phyloP scores from a whole-genome alignment of 176 grass and related monocot species.

The Musa beccarii region DNA sequence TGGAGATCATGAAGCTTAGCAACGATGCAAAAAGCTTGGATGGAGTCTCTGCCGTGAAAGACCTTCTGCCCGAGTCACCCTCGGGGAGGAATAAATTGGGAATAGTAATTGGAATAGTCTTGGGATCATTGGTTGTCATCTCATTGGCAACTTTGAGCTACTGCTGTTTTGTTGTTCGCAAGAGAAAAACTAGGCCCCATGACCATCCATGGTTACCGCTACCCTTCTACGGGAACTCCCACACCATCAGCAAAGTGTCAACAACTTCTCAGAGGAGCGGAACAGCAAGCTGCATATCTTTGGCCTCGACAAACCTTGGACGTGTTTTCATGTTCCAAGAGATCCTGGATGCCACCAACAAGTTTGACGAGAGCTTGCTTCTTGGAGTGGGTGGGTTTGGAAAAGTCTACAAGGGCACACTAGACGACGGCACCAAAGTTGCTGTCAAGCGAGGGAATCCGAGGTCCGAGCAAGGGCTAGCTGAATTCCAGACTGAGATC shows the following conservation, averaged over 20 bases:
- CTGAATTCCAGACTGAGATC: conserved; percentile 86
- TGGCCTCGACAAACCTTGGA: conserved; percentile 64
- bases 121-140: conserved; percentile 13
- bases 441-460: conserved; percentile 89
- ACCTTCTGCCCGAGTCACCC: conserved; percentile 14
- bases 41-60: conserved; percentile 10
- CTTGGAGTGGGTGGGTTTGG: conserved; percentile 89
- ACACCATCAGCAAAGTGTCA: conserved; percentile 54
- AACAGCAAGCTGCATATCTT: conserved; percentile 59
- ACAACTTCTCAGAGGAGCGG: conserved; percentile 48
- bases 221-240: conserved; percentile 31
- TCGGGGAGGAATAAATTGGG: conserved; percentile 20
- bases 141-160: conserved; percentile 1
- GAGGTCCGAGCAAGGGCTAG: conserved; percentile 80
- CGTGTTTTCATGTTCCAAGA: conserved; percentile 65
- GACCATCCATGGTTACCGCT: conserved; percentile 40
- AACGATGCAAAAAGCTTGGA: conserved; percentile 44
- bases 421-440: conserved; percentile 59
- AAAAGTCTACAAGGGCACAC: conserved; percentile 78
- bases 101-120: conserved; percentile 31
- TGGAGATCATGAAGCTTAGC: conserved; percentile 95
- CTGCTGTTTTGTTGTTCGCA: conserved; percentile 12
- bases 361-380: conserved; percentile 77
- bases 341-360: conserved; percentile 61
- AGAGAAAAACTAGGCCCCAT: conserved; percentile 22